A percentile compares a stretch with the other conserved stretches of the same genome.
Conservation (phyloP, 169 alveolate species). For the Amoebophrya sp. region DNA sequence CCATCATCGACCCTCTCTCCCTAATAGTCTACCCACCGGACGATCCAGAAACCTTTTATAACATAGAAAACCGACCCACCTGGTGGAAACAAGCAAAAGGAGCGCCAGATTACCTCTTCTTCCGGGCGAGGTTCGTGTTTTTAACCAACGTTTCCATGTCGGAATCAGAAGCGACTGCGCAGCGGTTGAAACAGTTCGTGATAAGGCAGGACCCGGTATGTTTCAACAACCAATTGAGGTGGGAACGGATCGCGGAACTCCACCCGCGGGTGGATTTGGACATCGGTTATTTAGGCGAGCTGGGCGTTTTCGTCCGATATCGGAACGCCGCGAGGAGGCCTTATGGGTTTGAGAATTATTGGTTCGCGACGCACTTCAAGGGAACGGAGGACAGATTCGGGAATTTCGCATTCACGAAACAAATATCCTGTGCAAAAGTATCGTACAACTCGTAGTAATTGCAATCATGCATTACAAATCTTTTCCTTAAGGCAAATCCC, state of each 20-base stretch:
- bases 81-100: not conserved
- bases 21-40: no score
- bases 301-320: not conserved
- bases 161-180: conserved; percentile 7
- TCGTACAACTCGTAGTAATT: no score
- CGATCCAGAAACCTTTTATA: no score
- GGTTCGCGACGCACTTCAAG: not conserved
- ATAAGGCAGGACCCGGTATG: not conserved
- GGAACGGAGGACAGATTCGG: not conserved
- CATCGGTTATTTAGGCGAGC: not conserved
- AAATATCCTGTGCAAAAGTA: no score
- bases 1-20: no score
- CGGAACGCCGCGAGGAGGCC: not conserved
- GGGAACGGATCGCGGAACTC: conserved; percentile 4
- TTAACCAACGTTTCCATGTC: not conserved
- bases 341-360: not conserved
- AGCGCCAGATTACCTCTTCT: not conserved
- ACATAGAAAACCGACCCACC: no score
- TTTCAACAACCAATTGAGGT: not conserved
- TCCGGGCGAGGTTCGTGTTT: not conserved
- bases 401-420: not conserved
- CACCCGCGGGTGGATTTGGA: not conserved
- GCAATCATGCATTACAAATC: no score
- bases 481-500: no score
- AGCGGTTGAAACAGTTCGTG: not conserved